Evolutionary conservation across 345 rosid genomes (phyloP), one percentile per base, ranked within the genome.

Genomic region (Sapria himalayana): DNA sequence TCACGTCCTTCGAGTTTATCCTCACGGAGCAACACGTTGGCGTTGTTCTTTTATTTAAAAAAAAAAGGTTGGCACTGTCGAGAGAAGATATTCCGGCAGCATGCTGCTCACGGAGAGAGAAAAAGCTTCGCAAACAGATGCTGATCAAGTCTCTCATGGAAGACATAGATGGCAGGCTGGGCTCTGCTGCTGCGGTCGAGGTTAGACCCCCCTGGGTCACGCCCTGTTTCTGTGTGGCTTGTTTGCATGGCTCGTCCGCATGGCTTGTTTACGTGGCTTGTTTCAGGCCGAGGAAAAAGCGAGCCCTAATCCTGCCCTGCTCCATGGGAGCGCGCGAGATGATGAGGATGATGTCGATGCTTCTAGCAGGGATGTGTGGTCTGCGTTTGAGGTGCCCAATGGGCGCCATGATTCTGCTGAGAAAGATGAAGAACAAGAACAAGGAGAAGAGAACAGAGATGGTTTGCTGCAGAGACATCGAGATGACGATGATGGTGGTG

Each of bases 61-160:
- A n/a, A n/a, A n/a, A n/a, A n/a, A 89, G 98, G 98, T 52, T 71
- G 50, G 64, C 54, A 48, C 48, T 89, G 65, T 81, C 65, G 49
- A 67, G 48, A 12, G 55, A 58, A 50, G 84, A 77, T 67, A 62
- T 89, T 24, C 92, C 95, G 46, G 59, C 66, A 45, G 70, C 76
- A 50, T 74, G 69, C 65, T 72, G 67, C 47, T 55, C 48, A 32
- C 69, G 98, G 95, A 67, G 66, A 72, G 54, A 56, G 25, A 32
- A 60, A 32, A 74, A 69, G 67, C 47, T 43, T 19, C 67, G 67
- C 55, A 73, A 58, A 58, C 63, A 35, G 58, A 56, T 62, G 38
- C 54, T 74, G 45, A 33, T 53, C 38, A 64, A 29, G 62, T 70
- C 66, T 24, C 46, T 89, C 74, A 69, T 43, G 62, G 69, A 61